Base-by-base conservation (phyloP, 2,329 filamentous ascomycete genomes). In the Grosmannia penicillata region DNA sequence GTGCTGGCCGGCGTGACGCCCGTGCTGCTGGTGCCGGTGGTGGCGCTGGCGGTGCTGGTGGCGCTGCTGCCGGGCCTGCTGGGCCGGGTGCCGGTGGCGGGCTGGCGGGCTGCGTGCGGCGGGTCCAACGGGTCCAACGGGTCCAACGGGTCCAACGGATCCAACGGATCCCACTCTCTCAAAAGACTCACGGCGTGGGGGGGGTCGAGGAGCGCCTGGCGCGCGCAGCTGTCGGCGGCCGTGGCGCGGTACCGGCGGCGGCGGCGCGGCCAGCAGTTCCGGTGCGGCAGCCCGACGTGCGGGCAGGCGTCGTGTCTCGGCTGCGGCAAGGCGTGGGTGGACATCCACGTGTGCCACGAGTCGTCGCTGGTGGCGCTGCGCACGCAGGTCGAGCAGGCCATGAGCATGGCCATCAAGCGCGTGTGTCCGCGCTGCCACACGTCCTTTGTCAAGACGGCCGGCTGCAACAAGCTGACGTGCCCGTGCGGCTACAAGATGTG, bases 401-500 rank as follows among this genome's bases (percentile, higher is more conserved):
- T 93, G 65, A 93, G 87, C 45, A 77, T 87, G 53, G 89, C 89
- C 19, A 77, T 96, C 55, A 98, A 96, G 61, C 82, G 91, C 36
- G 89, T 91, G 9, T 98, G 91, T 55, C 91, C 91, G 8, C 75
- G 80, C 34, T 98, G 91, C 64, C 80, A 83, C 48, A 83, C 87
- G 9, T 83, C 79, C 14, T 96, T 96, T 55, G 83, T 98, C 59
- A 96, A 96, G 57, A 80, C 77, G 7, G 78, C 79, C 21, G 91
- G 91, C 51, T 98, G 91, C 70, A 98, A 98, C 65, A 96, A 96
- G 61, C 70, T 98, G 29, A 89, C 85, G 6, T 96, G 91, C 54
- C 78, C 86, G 14, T 98, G 91, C 58, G 91, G 91, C 8, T 96
- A 96, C 60, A 81, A 82, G 49, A 96, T 96, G 89, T 98, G 91